Percentiles rank a stretch among this genome's conserved stretches.
These are phyloP conservation scores for Talaromyces sp. DNA, from an alignment of 2,329 filamentous ascomycete species.

Conservation along the genomic window DNA sequence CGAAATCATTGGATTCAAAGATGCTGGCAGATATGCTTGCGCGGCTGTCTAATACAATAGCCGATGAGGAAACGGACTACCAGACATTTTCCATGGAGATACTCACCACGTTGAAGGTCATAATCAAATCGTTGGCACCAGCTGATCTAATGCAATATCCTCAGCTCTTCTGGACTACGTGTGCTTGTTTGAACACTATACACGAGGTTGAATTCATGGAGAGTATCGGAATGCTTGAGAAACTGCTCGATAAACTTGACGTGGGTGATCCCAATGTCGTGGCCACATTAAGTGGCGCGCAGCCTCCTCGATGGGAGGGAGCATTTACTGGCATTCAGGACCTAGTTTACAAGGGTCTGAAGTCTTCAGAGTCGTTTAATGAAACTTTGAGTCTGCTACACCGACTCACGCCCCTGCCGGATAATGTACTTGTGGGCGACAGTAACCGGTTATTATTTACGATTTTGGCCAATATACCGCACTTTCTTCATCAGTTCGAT, in stretches of 20 bases:
- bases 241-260: constrained; percentile 79
- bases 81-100: constrained; percentile 99
- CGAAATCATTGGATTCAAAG: constrained; percentile 81
- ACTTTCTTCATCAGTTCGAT: constrained; percentile 78
- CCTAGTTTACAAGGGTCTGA: constrained; percentile 84
- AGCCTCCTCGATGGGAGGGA: constrained; percentile 84
- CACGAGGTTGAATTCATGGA: constrained; percentile 94
- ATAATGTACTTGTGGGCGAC: constrained; percentile 75
- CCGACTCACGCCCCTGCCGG: constrained; percentile 72
- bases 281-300: constrained; percentile 68
- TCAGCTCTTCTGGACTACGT: constrained; percentile 96
- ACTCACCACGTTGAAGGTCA: constrained; percentile 83
- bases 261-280: constrained; percentile 68
- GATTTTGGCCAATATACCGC: constrained; percentile 85
- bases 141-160: constrained; percentile 83
- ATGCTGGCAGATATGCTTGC: constrained; percentile 98
- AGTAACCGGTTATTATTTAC: constrained; percentile 79
- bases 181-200: constrained; percentile 92
- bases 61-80: constrained; percentile 89
- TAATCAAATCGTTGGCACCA: constrained; percentile 79
- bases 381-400: constrained; percentile 74
- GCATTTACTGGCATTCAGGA: constrained; percentile 81
- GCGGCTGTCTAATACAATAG: constrained; percentile 91
- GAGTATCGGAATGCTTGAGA: constrained; percentile 84
- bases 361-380: constrained; percentile 79